Base-by-base conservation (phyloP, 2,329 filamentous ascomycete genomes). In the Exophiala aquamarina region DNA sequence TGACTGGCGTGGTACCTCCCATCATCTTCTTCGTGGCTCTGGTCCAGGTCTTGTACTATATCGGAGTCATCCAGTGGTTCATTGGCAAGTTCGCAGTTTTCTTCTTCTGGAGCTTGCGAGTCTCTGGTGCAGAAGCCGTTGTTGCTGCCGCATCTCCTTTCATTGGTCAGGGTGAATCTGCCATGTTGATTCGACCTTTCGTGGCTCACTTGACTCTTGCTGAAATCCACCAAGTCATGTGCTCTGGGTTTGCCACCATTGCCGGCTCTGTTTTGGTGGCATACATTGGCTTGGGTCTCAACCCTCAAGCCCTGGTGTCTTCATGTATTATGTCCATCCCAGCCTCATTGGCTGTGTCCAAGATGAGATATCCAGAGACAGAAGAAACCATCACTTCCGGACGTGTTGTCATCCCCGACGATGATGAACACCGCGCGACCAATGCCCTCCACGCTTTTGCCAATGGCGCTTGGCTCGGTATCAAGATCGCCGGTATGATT, bases 271-370 rank as follows among this genome's bases (percentile, higher is more conserved):
- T 94, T 10, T 74, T 96, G 29, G 85, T 93, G 20, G 87, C 87
- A 11, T 96, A 95, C 68, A 91, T 95, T 54, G 74, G 76, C 20
- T 82, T 95, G 60, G 90, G 90, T 32, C 76, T 95, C 45, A 93
- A 90, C 66, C 76, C 87, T 1, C 86, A 94, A 66, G 90, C 88
- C 3, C 76, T 96, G 37, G 86, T 95, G 20, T 95, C 89, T 2
- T 91, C 87, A 6, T 95, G 90, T 64, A 90, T 95, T 66, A 96
- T 96, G 91, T 91, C 86, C 60, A 95, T 95, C 55, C 91, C 91
- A 0, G 90, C 90, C 1, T 94, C 89, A 3, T 77, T 96, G 11
- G 90, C 90, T 41, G 84, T 93, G 52, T 92, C 87, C 55, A 95
- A 95, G 72, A 77, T 95, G 60, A 86, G 91, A 47, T 95, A 86